Conservation (phyloP, 2,329 filamentous ascomycete genomes). For the Aureobasidium pullulans region DNA sequence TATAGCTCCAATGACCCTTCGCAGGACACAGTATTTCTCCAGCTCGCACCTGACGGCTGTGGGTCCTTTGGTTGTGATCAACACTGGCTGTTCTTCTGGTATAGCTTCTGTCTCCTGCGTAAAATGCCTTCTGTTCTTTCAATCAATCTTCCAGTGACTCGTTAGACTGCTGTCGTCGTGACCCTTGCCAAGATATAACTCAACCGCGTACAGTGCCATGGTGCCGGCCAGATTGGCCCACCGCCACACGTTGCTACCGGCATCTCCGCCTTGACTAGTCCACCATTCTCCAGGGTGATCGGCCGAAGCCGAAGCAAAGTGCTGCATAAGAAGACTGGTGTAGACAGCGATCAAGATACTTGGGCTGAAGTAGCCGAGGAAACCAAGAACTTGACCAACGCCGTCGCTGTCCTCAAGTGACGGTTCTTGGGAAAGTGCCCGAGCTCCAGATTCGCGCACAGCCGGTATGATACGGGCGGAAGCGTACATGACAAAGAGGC, state of each 20-base stretch:
- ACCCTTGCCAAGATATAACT: conserved; percentile 78
- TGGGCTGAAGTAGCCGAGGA: conserved; percentile 89
- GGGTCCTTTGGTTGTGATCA: neutral
- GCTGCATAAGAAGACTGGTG: conserved; percentile 88
- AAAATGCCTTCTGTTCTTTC: conserved; percentile 28
- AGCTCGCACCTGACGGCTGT: neutral
- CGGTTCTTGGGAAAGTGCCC: conserved; percentile 75
- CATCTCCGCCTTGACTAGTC: conserved; percentile 75
- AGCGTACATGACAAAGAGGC: conserved; percentile 90
- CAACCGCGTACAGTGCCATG: conserved; percentile 82
- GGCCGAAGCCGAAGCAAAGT: conserved; percentile 69
- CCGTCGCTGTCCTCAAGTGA: conserved; percentile 74
- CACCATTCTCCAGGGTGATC: conserved; percentile 61
- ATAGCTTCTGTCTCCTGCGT: neutral
- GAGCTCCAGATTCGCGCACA: conserved; percentile 76
- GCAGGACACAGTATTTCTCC: neutral
- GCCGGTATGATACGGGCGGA: conserved; percentile 94
- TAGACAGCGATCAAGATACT: conserved; percentile 94
- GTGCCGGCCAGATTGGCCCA: conserved; percentile 90
- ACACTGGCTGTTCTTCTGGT: neutral
- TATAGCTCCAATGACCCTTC: neutral
- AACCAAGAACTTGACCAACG: conserved; percentile 69
- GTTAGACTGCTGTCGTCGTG: conserved; percentile 66
- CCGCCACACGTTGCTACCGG: conserved; percentile 79
- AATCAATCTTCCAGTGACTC: conserved; percentile 91